Conservation (phyloP, 179 eudicot genomes). For the Vitellaria paradoxa region DNA sequence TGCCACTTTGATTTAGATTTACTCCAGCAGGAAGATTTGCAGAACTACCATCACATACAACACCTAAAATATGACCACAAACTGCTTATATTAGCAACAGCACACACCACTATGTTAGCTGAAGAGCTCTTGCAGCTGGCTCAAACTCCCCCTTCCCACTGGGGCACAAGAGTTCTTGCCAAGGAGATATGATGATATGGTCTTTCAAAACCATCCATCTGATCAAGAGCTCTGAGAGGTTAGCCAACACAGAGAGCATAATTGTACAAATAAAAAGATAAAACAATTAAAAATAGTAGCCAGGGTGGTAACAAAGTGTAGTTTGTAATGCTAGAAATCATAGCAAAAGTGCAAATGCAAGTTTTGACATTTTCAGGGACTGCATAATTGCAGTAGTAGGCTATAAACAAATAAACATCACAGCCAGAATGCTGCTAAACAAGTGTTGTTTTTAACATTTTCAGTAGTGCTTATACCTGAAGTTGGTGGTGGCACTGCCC, state of each 20-base stretch:
- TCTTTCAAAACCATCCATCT: not conserved
- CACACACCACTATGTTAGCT: constrained; percentile 8
- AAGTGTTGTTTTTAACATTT: not conserved
- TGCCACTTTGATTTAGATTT: constrained; percentile 21
- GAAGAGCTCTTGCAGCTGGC: constrained; percentile 49
- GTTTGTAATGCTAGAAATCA: too few species aligned
- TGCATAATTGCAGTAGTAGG: too few species aligned
- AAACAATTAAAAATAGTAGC: not conserved
- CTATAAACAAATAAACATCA: too few species aligned
- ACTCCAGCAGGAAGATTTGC: constrained; percentile 20
- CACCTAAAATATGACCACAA: constrained; percentile 46
- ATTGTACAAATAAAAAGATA: not conserved
- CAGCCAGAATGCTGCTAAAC: too few species aligned
- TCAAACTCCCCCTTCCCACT: constrained; percentile 45
- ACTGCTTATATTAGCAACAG: constrained; percentile 24
- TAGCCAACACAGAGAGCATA: not conserved
- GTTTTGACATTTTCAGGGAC: too few species aligned
- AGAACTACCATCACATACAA: constrained; percentile 21
- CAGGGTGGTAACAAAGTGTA: not conserved
- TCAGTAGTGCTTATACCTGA: constrained; percentile 34
- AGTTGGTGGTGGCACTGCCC: constrained; percentile 17
- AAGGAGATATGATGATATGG: constrained; percentile 31
- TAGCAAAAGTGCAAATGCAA: too few species aligned
- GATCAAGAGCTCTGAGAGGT: too few species aligned
- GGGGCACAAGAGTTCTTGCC: constrained; percentile 48